Conservation (phyloP, 2,329 filamentous ascomycete species). For the Bipolaris gigantea region DNA sequence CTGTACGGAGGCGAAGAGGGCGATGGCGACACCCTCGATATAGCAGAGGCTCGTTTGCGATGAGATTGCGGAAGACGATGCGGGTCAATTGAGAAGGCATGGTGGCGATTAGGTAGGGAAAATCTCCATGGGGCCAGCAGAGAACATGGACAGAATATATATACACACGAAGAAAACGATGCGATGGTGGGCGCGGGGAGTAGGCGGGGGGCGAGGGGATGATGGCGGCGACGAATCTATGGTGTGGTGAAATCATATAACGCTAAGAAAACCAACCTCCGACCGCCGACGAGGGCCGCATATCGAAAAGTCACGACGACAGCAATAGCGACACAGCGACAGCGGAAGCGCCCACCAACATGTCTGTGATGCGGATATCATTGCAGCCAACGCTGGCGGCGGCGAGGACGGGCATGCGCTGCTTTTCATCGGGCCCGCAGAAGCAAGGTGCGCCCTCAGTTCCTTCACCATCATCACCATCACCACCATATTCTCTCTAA, state of each 20-base stretch:
- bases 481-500: constrained; percentile 10
- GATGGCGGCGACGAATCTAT: constrained; percentile 1
- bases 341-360: constrained; percentile 16
- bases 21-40: constrained; percentile 50
- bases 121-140: constrained; percentile 17
- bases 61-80: constrained; percentile 60
- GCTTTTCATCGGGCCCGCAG: constrained; percentile 29
- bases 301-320: constrained; percentile 18
- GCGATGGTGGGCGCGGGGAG: constrained; percentile 15
- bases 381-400: constrained; percentile 13
- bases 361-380: constrained; percentile 26
- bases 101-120: constrained; percentile 13
- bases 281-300: constrained; percentile 19
- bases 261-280: constrained; percentile 20
- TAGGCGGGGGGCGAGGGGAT: constrained; percentile 6
- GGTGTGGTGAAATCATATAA: constrained; percentile 23
- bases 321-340: constrained; percentile 1
- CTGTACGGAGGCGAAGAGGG: constrained; percentile 28
- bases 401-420: constrained; percentile 21
- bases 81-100: constrained; percentile 66
- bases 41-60: constrained; percentile 54
- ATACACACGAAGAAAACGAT: constrained; percentile 19
- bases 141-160: constrained; percentile 9
- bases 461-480: neutral
- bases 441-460: constrained; percentile 22